A percentile compares a stretch with the other conserved stretches of the same genome.
phyloP scores from a whole-genome alignment of 352 stramenopile species.

The Thalassiosira ordinaria region DNA sequence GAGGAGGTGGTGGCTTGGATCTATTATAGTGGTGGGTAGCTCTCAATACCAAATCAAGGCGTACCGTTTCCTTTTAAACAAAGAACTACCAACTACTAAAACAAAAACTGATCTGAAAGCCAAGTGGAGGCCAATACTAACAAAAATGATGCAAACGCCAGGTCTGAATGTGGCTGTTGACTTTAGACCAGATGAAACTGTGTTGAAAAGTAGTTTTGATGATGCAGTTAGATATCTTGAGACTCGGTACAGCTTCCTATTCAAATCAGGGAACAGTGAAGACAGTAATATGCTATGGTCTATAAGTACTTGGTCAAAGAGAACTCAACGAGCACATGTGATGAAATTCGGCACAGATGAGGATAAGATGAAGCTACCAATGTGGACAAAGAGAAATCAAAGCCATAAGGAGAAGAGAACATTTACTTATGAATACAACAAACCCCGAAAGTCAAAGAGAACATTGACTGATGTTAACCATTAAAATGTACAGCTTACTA shows the following conservation, averaged over 20 bases:
- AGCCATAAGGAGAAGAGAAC: background rate
- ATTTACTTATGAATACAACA: background rate
- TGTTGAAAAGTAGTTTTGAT: background rate
- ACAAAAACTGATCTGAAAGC: background rate
- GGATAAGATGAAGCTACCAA: background rate
- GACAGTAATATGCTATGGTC: background rate
- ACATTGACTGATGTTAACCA: background rate
- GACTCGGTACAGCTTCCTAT: background rate
- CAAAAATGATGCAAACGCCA: background rate
- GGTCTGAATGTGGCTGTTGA: background rate
- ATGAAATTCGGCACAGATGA: background rate
- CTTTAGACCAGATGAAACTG: background rate
- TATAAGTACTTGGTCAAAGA: background rate
- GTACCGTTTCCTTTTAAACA: background rate
- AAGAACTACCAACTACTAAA: background rate
- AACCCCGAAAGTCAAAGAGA: background rate
- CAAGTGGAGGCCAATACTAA: background rate
- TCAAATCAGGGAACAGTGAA: background rate
- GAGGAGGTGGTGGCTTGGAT: background rate
- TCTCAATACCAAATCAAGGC: background rate
- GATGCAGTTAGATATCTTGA: background rate
- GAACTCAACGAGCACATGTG: background rate
- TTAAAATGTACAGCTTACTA: background rate
- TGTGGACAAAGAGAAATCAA: background rate
- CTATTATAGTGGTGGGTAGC: background rate